phyloP scores from a whole-genome alignment of 2,329 filamentous ascomycete species.

The Epichloe hybrida region DNA sequence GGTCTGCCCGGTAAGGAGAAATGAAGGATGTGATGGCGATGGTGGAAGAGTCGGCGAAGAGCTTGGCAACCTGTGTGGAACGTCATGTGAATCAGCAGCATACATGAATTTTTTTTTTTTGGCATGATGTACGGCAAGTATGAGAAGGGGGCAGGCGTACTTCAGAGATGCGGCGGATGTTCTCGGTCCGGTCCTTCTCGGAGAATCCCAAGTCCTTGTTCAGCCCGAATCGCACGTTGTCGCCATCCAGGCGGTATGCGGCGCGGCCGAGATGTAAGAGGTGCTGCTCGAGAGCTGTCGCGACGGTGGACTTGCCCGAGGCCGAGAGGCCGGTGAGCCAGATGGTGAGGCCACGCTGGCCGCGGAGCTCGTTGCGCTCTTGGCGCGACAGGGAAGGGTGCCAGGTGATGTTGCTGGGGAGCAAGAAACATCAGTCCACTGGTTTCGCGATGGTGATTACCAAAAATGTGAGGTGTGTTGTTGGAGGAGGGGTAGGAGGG shows the following conservation, averaged over 20 bases:
- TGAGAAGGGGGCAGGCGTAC: conserved; percentile 15
- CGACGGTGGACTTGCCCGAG: conserved; percentile 93
- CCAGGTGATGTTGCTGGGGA: conserved; percentile 74
- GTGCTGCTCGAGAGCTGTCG: conserved; percentile 92
- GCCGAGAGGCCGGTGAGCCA: conserved; percentile 97
- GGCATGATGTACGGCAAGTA: background rate
- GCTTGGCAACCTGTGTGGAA: conserved; percentile 59
- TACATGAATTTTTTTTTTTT: background rate
- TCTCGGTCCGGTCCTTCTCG: conserved; percentile 88
- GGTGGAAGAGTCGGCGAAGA: conserved; percentile 82
- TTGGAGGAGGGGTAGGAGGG: background rate
- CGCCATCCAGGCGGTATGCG: conserved; percentile 90
- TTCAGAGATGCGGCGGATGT: conserved; percentile 92
- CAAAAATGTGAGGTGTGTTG: background rate
- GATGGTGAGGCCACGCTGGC: conserved; percentile 84
- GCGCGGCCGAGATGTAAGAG: conserved; percentile 72
- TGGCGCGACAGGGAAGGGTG: conserved; percentile 66
- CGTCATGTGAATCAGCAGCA: no score
- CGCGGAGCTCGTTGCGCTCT: conserved; percentile 62
- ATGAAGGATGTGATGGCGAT: conserved; percentile 95
- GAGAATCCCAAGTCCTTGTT: conserved; percentile 97
- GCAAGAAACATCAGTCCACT: background rate
- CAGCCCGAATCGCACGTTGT: conserved; percentile 95
- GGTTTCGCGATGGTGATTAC: no score
- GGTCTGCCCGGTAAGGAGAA: conserved; percentile 82